A percentile compares a stretch with the other conserved stretches of the same genome.
Conservation (phyloP, 202 grass and related monocot genomes). For the Carex arenaria region DNA sequence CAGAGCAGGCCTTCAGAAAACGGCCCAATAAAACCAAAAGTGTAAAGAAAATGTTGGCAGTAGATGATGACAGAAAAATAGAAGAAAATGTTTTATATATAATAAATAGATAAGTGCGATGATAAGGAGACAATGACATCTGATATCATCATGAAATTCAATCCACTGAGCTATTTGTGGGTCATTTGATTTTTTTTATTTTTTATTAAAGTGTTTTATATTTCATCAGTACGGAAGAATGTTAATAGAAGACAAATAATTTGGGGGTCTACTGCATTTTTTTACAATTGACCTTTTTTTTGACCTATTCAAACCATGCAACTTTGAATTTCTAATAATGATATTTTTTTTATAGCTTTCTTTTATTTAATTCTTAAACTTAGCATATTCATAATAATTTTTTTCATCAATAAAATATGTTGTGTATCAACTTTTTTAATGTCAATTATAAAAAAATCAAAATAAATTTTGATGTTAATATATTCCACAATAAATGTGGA, state of each 20-base stretch:
- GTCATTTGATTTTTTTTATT: neutral
- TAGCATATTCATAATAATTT: too few species aligned
- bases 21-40: neutral
- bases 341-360: neutral
- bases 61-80: neutral
- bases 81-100: neutral
- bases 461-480: neutral
- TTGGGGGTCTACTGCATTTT: slow-evolving; percentile 2
- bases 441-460: too few species aligned
- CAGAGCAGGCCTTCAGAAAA: slow-evolving; percentile 16
- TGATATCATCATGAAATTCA: slow-evolving; percentile 12
- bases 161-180: slow-evolving; percentile 7
- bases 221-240: slow-evolving; percentile 20
- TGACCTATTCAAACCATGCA: slow-evolving; percentile 11
- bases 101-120: neutral
- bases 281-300: neutral
- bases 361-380: neutral
- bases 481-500: slow-evolving; percentile 11
- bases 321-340: too few species aligned
- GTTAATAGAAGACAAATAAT: slow-evolving; percentile 21
- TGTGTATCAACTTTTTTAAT: too few species aligned
- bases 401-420: too few species aligned
- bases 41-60: neutral
- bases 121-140: slow-evolving; percentile 6
- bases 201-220: neutral